phyloP scores from a whole-genome alignment of 352 stramenopile genomes.

The Blastocystis sp. region DNA sequence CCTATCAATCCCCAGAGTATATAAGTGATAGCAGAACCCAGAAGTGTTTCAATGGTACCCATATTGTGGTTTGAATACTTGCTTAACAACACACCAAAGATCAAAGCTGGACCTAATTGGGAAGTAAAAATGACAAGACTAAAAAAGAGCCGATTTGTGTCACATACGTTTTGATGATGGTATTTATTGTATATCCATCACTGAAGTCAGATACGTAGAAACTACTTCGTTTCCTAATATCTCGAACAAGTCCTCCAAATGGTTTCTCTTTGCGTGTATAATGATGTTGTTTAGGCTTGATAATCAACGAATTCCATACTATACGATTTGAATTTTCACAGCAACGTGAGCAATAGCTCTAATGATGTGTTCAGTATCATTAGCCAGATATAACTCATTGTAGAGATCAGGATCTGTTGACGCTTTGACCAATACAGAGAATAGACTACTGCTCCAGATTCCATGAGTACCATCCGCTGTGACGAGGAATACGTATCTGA shows the following conservation, averaged over 20 bases:
- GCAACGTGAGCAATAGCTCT: background rate
- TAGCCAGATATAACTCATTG: background rate
- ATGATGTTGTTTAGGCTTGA: background rate
- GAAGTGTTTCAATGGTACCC: slow-evolving; percentile 8
- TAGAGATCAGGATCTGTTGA: background rate
- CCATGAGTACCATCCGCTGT: background rate
- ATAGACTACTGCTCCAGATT: slow-evolving; percentile 5
- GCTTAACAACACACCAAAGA: slow-evolving; percentile 18
- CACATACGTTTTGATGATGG: slow-evolving; percentile 27
- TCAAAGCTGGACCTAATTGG: background rate
- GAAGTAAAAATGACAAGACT: slow-evolving; percentile 43
- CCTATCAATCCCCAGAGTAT: slow-evolving; percentile 17
- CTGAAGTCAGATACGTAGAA: slow-evolving; percentile 14
- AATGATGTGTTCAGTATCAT: background rate
- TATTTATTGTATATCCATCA: slow-evolving; percentile 52
- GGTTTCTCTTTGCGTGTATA: background rate
- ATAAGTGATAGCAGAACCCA: background rate
- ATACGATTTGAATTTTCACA: slow-evolving; percentile 11
- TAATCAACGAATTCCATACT: background rate
- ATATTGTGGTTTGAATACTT: slow-evolving; percentile 39
- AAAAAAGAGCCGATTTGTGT: background rate
- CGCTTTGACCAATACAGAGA: background rate
- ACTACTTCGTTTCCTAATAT: background rate
- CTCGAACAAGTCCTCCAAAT: background rate
- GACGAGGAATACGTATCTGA: background rate